These are phyloP conservation scores for Seiridium cupressi DNA, from an alignment of 2,329 filamentous ascomycete species.

Conservation along the genomic window DNA sequence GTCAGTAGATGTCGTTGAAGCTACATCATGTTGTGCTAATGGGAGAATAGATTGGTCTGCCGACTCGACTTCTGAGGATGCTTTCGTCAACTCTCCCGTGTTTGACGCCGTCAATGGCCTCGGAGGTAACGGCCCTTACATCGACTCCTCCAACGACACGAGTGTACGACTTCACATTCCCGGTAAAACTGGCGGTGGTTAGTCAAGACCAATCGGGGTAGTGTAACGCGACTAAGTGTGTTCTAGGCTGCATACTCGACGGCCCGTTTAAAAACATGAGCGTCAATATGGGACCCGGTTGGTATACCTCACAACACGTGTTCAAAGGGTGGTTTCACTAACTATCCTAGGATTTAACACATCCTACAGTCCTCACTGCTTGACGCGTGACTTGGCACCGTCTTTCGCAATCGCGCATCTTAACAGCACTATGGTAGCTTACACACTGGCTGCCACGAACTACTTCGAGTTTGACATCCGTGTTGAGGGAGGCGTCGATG, in stretches of 20 bases:
- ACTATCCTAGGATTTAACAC: constrained; percentile 10
- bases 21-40: neutral
- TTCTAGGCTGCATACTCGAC: constrained; percentile 22
- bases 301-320: neutral
- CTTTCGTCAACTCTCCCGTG: constrained; percentile 20
- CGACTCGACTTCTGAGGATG: constrained; percentile 17
- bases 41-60: constrained; percentile 20
- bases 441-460: constrained; percentile 15
- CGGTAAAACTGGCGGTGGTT: constrained; percentile 5
- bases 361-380: constrained; percentile 28
- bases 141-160: constrained; percentile 8
- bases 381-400: constrained; percentile 28
- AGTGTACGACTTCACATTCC: constrained; percentile 3
- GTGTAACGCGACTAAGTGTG: constrained; percentile 8
- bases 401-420: constrained; percentile 15
- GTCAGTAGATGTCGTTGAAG: neutral
- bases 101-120: constrained; percentile 24
- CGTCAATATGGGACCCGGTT: constrained; percentile 26
- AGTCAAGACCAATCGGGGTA: neutral
- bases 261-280: constrained; percentile 27
- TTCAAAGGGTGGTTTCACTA: neutral
- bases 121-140: constrained; percentile 23
- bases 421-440: constrained; percentile 10
- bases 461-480: constrained; percentile 27
- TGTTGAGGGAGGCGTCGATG: constrained; percentile 16